phyloP scores from a whole-genome alignment of 768 basidiomycete species.

The Suillus sp. region DNA sequence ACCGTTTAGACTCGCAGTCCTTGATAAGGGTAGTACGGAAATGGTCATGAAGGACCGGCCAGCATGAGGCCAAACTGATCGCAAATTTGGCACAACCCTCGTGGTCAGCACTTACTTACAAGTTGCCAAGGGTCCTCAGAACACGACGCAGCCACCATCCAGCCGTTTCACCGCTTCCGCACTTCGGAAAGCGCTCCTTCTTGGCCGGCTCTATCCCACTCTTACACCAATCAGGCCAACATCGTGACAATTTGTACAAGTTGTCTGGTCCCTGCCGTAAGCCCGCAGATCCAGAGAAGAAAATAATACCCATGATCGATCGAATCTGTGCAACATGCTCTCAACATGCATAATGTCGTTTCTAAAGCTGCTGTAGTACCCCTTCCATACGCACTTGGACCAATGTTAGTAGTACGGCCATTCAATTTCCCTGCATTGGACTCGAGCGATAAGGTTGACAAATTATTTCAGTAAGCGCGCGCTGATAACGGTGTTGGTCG shows the following conservation, averaged over 20 bases:
- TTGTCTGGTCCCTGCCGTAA: background rate
- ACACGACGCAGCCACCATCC: conserved; percentile 18
- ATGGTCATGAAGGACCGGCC: conserved; percentile 27
- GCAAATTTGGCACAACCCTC: conserved; percentile 23
- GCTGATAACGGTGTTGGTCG: background rate
- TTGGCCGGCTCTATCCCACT: conserved; percentile 14
- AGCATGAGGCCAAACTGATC: conserved; percentile 32
- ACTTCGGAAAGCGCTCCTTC: conserved; percentile 9
- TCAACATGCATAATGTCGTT: background rate
- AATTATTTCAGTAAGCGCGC: background rate
- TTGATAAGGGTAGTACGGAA: conserved; percentile 30
- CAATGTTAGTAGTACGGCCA: background rate
- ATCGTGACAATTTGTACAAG: conserved; percentile 8
- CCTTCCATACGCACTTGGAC: too few relatives aligned
- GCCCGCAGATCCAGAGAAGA: conserved; percentile 4
- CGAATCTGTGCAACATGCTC: conserved; percentile 7
- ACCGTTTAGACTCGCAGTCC: conserved; percentile 29
- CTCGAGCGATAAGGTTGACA: background rate
- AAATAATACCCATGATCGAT: conserved; percentile 10
- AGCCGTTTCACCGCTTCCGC: conserved; percentile 5
- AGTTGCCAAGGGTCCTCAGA: conserved; percentile 20
- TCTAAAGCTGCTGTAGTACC: conserved; percentile 8
- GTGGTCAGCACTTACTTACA: conserved; percentile 22
- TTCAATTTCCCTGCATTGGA: too few relatives aligned
- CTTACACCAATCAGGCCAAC: conserved; percentile 13